A percentile compares a stretch with the other conserved stretches of the same genome.
phyloP scores from a whole-genome alignment of 1,284 basidiomycete species.

The Boletellus dicymbophilus region DNA sequence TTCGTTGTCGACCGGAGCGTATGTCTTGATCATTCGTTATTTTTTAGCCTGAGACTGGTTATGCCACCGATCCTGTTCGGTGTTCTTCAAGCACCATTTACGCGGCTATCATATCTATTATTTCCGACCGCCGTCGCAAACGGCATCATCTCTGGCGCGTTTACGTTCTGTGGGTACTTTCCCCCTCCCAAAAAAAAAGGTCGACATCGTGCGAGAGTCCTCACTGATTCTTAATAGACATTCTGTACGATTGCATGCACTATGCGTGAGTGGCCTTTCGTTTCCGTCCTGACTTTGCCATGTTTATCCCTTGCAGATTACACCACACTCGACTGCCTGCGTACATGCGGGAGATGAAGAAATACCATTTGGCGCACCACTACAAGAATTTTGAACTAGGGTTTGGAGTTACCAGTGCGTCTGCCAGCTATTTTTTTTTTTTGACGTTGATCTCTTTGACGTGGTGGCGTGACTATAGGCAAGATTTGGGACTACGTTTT shows the following conservation, averaged over 20 bases:
- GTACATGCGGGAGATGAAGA: slow-evolving; percentile 92
- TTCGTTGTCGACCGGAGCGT: neutral
- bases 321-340: slow-evolving; percentile 90
- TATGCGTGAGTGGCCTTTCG: slow-evolving; percentile 67
- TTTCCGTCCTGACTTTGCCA: neutral
- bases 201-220: too few relatives aligned
- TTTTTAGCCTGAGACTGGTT: slow-evolving; percentile 80
- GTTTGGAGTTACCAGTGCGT: slow-evolving; percentile 92
- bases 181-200: too few relatives aligned
- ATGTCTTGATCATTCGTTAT: slow-evolving; percentile 6
- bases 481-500: slow-evolving; percentile 97
- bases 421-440: too few relatives aligned
- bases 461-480: slow-evolving; percentile 40
- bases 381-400: slow-evolving; percentile 99
- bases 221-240: slow-evolving; percentile 50
- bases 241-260: slow-evolving; percentile 91
- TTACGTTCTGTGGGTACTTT: slow-evolving; percentile 78
- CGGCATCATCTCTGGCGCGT: slow-evolving; percentile 91
- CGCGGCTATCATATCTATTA: slow-evolving; percentile 78
- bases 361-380: slow-evolving; percentile 98
- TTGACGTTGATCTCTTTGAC: slow-evolving; percentile 6
- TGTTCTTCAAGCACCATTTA: slow-evolving; percentile 85
- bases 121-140: slow-evolving; percentile 91
- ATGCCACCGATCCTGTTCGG: slow-evolving; percentile 95
- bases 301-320: slow-evolving; percentile 45